Base-by-base conservation (phyloP, 2,329 filamentous ascomycete species). In the Cordyceps cicadae region DNA sequence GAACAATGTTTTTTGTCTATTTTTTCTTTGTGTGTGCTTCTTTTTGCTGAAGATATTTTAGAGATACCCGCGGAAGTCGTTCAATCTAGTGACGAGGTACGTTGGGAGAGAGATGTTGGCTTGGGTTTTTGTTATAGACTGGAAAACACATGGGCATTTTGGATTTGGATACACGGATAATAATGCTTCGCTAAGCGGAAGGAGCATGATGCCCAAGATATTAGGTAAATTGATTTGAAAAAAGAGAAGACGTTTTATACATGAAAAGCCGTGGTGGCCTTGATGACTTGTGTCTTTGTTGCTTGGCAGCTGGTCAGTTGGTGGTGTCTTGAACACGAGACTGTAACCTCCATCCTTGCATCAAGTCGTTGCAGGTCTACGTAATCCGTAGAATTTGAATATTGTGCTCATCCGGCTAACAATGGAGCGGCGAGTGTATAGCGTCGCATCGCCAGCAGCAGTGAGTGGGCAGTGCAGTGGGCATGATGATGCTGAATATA, bases 11-110 rank as follows among this genome's bases (percentile, higher is more conserved):
- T 52, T 39, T 57, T 56, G 19, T 34, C 49, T 54, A 9, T 34
- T 2, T 48, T n/a, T 68, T 71, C 67, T 45, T 67, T 37, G 34
- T 37, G 9, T 37, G 34, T 29, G 29, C 29, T 29, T 68, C n/a
- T 69, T 71, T 68, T 46, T 52, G 50, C 57, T 58, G 55, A 58
- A 51, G 26, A 68, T 68, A 68, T 68, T 71, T 67, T 71, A 66
- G 68, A 72, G 72, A 74, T 74, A 74, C 72, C 72, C 72, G 7
- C 56, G 49, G 37, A 49, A 11, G 56, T 52, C 56, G 56, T 46
- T 52, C 15, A n/a, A 50, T 39, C 21, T 43, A 55, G 37, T 21
- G 49, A 59, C 56, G 37, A 53, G 29, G 49, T 53, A 52, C 39
- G 56, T 26, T 59, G 57, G 58, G 58, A 54, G 50, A 53, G 49